phyloP scores from a whole-genome alignment of 2,329 filamentous ascomycete species.

The Venturia pyrina region DNA sequence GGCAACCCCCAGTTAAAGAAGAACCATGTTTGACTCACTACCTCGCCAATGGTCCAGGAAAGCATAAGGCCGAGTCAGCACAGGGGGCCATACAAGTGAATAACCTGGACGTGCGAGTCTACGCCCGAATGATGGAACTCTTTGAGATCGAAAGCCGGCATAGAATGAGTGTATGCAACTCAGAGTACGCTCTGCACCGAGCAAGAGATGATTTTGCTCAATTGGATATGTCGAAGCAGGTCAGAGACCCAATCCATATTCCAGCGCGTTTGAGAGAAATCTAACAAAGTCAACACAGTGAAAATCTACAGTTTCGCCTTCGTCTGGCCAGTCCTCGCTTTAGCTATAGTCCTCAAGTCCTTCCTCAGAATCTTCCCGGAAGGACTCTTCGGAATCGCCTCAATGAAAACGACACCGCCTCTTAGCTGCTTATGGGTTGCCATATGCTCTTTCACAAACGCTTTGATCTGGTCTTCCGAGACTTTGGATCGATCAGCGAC shows the following conservation, averaged over 20 bases:
- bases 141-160: constrained; percentile 2
- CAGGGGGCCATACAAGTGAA: background rate
- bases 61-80: background rate
- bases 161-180: background rate
- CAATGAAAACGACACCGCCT: constrained; percentile 25
- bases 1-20: background rate
- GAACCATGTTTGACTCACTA: background rate
- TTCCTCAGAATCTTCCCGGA: constrained; percentile 28
- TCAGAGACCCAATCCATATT: background rate
- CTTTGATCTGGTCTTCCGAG: constrained; percentile 22
- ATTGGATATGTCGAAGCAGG: background rate
- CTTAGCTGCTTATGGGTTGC: constrained; percentile 27
- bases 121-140: background rate
- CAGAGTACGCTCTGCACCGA: background rate
- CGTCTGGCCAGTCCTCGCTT: constrained; percentile 17
- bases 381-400: constrained; percentile 26
- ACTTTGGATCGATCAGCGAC: constrained; percentile 27
- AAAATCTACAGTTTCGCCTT: constrained; percentile 11
- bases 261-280: background rate
- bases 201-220: background rate
- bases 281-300: background rate
- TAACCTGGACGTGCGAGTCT: background rate
- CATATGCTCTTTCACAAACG: constrained; percentile 24
- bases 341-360: constrained; percentile 25
- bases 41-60: background rate